Percentiles rank a stretch among this genome's conserved stretches.
These are phyloP conservation scores for Curvularia sp. DNA, from an alignment of 2,329 filamentous ascomycete species.

Conservation along the genomic window DNA sequence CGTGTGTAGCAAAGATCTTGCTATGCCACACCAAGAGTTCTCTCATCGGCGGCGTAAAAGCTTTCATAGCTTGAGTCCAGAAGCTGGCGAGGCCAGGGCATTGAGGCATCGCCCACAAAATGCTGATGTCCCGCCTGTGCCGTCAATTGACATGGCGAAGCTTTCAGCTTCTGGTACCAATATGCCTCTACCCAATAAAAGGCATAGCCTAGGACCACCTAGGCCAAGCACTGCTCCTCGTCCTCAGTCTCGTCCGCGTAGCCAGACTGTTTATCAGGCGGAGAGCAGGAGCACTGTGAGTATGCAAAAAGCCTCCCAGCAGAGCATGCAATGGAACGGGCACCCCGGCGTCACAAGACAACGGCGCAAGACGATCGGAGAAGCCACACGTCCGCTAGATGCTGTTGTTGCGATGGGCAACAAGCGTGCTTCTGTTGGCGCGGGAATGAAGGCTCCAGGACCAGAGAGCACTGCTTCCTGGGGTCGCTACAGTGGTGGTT, in stretches of 20 bases:
- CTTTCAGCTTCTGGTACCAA: slow-evolving; percentile 14
- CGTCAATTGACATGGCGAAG: slow-evolving; percentile 28
- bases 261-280: slow-evolving; percentile 28
- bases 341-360: slow-evolving; percentile 39
- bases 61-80: slow-evolving; percentile 36
- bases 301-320: slow-evolving; percentile 15
- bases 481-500: slow-evolving; percentile 49
- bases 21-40: slow-evolving; percentile 26
- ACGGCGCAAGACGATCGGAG: slow-evolving; percentile 42
- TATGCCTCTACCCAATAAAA: slow-evolving; percentile 19
- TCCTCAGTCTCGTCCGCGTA: slow-evolving; percentile 24
- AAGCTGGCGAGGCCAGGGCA: slow-evolving; percentile 33
- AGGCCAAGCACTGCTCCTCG: slow-evolving; percentile 14
- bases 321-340: slow-evolving; percentile 33
- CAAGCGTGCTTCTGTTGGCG: slow-evolving; percentile 12
- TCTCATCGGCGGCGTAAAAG: slow-evolving; percentile 35
- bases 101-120: slow-evolving; percentile 27
- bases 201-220: slow-evolving; percentile 7
- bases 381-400: slow-evolving; percentile 29
- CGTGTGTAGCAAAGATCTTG: slow-evolving; percentile 46
- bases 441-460: slow-evolving; percentile 2
- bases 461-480: slow-evolving; percentile 15
- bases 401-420: slow-evolving; percentile 10
- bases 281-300: slow-evolving; percentile 24
- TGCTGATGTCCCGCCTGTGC: slow-evolving; percentile 37